Conservation (phyloP, 1,284 basidiomycete species). For the Ceratobasidium sp. region DNA sequence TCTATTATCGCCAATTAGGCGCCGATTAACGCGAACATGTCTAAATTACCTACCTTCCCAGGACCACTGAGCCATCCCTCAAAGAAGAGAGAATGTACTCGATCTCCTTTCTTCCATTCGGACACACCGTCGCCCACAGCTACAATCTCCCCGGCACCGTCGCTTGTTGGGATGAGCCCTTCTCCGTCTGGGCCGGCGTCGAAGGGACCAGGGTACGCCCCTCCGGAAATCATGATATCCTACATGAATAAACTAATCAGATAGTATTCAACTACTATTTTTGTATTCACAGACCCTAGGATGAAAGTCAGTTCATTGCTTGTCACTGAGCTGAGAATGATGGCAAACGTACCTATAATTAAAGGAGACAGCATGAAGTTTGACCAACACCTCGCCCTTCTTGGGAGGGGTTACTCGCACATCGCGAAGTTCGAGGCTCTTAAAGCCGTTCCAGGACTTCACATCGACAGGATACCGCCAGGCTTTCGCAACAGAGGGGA, state of each 20-base stretch:
- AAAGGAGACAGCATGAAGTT: slow-evolving; percentile 22
- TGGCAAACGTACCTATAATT: slow-evolving; percentile 6
- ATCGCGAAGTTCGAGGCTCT: slow-evolving; percentile 27
- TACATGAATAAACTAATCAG: neutral
- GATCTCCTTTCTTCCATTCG: slow-evolving; percentile 67
- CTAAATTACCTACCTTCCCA: slow-evolving; percentile 50
- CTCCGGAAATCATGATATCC: slow-evolving; percentile 19
- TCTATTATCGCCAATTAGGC: neutral
- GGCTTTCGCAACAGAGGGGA: slow-evolving; percentile 24
- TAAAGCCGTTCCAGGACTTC: slow-evolving; percentile 15
- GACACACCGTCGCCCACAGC: slow-evolving; percentile 67
- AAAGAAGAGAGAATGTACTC: slow-evolving; percentile 66
- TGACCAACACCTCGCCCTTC: slow-evolving; percentile 31
- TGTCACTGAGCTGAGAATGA: neutral
- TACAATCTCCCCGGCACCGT: slow-evolving; percentile 73
- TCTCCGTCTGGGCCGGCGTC: slow-evolving; percentile 15
- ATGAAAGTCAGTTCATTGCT: too few species aligned
- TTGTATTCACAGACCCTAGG: neutral
- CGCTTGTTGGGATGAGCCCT: slow-evolving; percentile 66
- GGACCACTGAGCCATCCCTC: slow-evolving; percentile 63
- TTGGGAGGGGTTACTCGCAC: slow-evolving; percentile 10
- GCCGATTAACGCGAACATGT: neutral
- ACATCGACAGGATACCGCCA: slow-evolving; percentile 26
- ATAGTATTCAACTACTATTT: neutral
- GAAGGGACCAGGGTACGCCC: slow-evolving; percentile 7